Base-by-base conservation (phyloP, 2,329 filamentous ascomycete species). In the Ciborinia camelliae region DNA sequence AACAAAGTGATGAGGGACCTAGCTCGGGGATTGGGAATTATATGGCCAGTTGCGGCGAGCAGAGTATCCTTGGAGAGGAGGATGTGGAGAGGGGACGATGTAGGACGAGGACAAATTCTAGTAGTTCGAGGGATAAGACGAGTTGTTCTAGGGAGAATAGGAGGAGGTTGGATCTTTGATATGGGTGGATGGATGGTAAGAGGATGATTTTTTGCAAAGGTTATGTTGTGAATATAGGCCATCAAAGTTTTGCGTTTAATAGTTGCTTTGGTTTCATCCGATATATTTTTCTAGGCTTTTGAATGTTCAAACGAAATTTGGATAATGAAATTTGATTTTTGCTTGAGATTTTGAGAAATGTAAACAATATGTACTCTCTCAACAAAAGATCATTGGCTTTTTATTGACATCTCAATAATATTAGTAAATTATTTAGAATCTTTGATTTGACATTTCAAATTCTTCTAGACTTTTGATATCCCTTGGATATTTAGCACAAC, bases 31-130 rank as follows among this genome's bases (percentile, higher is more conserved):
- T 37, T 26, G 30, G n/a, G 18, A 35, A 7, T 37, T 47, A 47
- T 35, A 20, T 28, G 14, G n/a, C 23, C 20, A 8, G n/a, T 26
- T 30, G n/a, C 8, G 47, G 55, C 12, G 41, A 59, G 41, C 55
- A 37, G 41, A 35, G 55, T 7, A 59, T 47, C 4, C 7, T 37
- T 7, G 23, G 30, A 37, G 41, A 48, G 10, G 55, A 59, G 8
- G 55, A n/a, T 1, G 30, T 48, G 20, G 55, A 59, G 39, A 59
- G 55, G 30, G 55, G 55, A 37, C 35, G 55, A 59, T 47, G 55
- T 37, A 59, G 55, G 55, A 37, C 55, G 41, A 47, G 55, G 41
- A 59, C 55, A 14, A 59, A 59, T 48, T 59, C 41, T 18, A 59
- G 55, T 20, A 47, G 14, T 45, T 59, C 55, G 18, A 47, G 55